A percentile compares a stretch with the other conserved stretches of the same genome.
phyloP scores from a whole-genome alignment of 768 basidiomycete species.

The Russula foetens region DNA sequence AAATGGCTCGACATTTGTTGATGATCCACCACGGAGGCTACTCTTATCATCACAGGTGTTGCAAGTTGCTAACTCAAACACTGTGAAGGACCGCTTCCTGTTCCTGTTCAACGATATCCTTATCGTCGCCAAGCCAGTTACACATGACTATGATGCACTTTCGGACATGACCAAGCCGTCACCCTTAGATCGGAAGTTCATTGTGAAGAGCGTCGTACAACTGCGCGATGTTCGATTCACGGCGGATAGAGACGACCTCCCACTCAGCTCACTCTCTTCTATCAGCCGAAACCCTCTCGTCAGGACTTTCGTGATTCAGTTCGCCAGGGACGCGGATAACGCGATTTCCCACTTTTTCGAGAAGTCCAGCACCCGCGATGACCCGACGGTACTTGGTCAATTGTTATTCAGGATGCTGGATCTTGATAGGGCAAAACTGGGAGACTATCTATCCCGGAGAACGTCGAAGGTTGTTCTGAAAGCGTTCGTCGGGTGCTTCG shows the following conservation, averaged over 20 bases:
- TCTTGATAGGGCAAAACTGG: conserved; percentile 73
- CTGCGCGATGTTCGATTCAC: conserved; percentile 61
- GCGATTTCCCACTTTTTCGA: conserved; percentile 67
- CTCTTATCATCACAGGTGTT: conserved; percentile 79
- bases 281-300: conserved; percentile 53
- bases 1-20: conserved; percentile 55
- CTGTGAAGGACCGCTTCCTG: conserved; percentile 91
- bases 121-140: conserved; percentile 85
- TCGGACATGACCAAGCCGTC: conserved; percentile 50
- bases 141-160: conserved; percentile 56
- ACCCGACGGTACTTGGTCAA: conserved; percentile 69
- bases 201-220: conserved; percentile 85
- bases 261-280: conserved; percentile 33
- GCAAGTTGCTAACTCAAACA: conserved; percentile 90
- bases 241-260: conserved; percentile 60
- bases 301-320: conserved; percentile 68
- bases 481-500: conserved; percentile 82
- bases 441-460: conserved; percentile 72
- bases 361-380: conserved; percentile 50
- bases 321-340: conserved; percentile 69
- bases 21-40: conserved; percentile 82
- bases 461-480: conserved; percentile 70
- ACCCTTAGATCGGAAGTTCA: conserved; percentile 62
- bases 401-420: conserved; percentile 76
- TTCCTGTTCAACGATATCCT: conserved; percentile 97